Percentiles rank a stretch among this genome's conserved stretches.
Evolutionary conservation across 2,329 filamentous ascomycete species (phyloP).

Genomic region (Nemania sp.): DNA sequence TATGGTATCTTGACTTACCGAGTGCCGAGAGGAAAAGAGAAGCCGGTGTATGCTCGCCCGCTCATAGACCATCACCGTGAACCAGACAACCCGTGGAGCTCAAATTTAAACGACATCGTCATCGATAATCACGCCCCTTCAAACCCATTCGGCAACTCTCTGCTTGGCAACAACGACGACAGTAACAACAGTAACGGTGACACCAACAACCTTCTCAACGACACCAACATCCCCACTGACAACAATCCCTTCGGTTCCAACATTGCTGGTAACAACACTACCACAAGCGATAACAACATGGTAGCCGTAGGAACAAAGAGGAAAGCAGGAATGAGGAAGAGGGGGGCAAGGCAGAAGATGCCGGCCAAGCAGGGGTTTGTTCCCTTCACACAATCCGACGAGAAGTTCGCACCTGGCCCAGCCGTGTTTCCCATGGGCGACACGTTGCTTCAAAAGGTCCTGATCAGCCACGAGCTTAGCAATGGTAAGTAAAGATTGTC

Average conservation of each 20-base stretch:
- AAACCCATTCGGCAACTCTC: no score
- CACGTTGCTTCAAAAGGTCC: conserved; percentile 42
- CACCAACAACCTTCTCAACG: neutral
- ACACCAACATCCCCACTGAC: neutral
- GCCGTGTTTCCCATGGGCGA: conserved; percentile 46
- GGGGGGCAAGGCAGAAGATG: neutral
- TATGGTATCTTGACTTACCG: conserved; percentile 35
- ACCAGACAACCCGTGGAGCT: neutral
- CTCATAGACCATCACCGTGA: conserved; percentile 11
- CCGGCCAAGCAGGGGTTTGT: conserved; percentile 8
- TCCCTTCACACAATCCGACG: conserved; percentile 29
- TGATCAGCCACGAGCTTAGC: conserved; percentile 35
- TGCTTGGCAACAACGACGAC: neutral
- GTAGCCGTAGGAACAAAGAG: neutral
- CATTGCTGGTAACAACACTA: neutral
- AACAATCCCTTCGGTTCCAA: neutral
- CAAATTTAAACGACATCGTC: neutral
- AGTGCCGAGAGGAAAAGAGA: conserved; percentile 22
- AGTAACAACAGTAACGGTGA: neutral
- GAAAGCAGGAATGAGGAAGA: neutral
- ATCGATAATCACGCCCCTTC: no score
- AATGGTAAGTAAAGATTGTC: conserved; percentile 32
- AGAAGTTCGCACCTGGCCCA: conserved; percentile 38
- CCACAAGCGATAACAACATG: neutral
- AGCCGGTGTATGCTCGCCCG: conserved; percentile 17